Evolutionary conservation across 2,329 filamentous ascomycete species (phyloP).

Genomic region (Penicillium carneum): DNA sequence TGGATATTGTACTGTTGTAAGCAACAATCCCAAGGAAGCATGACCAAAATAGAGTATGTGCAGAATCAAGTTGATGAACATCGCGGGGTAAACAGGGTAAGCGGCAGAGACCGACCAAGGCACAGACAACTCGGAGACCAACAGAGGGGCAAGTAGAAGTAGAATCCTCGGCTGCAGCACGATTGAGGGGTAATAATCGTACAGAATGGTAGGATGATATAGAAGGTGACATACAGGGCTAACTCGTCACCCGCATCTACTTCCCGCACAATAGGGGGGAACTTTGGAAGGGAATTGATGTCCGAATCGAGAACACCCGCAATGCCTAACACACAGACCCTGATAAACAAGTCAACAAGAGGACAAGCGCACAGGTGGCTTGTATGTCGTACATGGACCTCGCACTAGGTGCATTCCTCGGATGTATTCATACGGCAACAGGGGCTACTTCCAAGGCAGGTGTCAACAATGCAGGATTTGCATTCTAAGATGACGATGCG

Average conservation of each 20-base stretch:
- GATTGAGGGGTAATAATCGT: conserved; percentile 10
- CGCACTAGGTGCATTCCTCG: conserved; percentile 21
- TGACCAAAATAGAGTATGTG: neutral
- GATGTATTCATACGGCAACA: conserved; percentile 14
- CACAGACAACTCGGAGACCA: neutral
- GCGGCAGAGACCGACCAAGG: conserved; percentile 3
- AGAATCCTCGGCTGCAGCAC: neutral
- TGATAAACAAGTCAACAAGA: neutral
- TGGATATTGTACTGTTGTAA: neutral
- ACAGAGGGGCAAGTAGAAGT: neutral
- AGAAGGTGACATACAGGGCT: conserved; percentile 14
- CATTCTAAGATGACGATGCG: conserved; percentile 8
- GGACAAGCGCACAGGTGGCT: conserved; percentile 7
- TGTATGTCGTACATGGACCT: conserved; percentile 21
- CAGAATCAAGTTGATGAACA: neutral
- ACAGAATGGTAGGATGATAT: conserved; percentile 1
- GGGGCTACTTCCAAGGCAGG: neutral
- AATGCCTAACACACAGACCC: conserved; percentile 1
- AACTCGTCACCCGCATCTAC: conserved; percentile 4
- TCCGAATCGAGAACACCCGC: neutral
- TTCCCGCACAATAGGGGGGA: conserved; percentile 3
- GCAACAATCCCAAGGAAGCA: neutral
- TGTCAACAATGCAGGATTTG: conserved; percentile 17
- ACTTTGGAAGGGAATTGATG: neutral
- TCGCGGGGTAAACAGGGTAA: neutral